Evolutionary conservation across 495 filamentous ascomycete genomes (phyloP), one percentile per base, ranked within the genome.

Genomic region (Tuber melanosporum): DNA sequence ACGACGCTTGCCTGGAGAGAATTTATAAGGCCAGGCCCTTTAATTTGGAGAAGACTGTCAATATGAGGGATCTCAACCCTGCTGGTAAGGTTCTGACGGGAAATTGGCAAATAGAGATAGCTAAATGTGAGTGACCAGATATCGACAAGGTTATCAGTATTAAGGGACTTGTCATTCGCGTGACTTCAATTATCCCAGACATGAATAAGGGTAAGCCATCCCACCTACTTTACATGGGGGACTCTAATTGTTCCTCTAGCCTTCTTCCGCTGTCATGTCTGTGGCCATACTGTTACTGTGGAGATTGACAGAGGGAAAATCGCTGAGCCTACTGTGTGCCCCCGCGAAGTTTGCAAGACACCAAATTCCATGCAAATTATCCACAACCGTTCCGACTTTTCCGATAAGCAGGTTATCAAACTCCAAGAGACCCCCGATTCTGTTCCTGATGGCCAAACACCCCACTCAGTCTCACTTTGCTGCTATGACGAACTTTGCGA

Each of bases 401-500:
- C 93, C 71, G 95, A 99, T 83, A 99, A 98, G 85, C 95, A 99
- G 81, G 94, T 98, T 75, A 97, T 99, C 87, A 98, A 98, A 85
- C 88, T 99, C 45, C 95, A 99, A 84, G 95, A 99, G 84, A 99
- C 95, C 0, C 95, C 95, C 12, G 95, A 99, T 83, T 92, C 88
- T 71, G 91, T 98, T 69, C 95, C 95, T 19, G 92, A 97, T 77
- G 95, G 95, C 42, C 95, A 99, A 85, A 95, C 95, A 36, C 95
- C 95, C n/a, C 95, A 99, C 85, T 97, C 96, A 0, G 95, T 99
- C 26, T 97, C 94, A 6, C 89, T 99, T 45, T 98, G 95, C 84
- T 94, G 93, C 44, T 98, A 98, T 80, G 94, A 98, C 83, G 96
- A 98, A 86, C 86, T 98, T 71, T 97, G 98, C 12, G 95, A 99